A percentile compares a stretch with the other conserved stretches of the same genome.
Evolutionary conservation across 148 eudicot species (phyloP).

Genomic region (Agrostemma githago): DNA sequence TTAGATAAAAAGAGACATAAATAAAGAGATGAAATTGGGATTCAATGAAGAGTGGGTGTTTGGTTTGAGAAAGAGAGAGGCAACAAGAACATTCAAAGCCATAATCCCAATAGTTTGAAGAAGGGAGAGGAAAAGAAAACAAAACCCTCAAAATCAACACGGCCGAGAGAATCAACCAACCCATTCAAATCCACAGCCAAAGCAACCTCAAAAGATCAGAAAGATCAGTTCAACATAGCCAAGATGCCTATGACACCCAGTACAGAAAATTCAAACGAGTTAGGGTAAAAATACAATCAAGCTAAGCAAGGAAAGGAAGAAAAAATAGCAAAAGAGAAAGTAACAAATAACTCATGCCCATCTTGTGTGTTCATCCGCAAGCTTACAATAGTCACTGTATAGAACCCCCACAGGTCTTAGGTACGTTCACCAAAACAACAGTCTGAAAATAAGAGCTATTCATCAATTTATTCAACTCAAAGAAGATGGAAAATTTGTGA

Average conservation of each 20-base stretch:
- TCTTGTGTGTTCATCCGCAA: slow-evolving; percentile 63
- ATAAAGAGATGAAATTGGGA: not conserved
- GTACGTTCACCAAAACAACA: too few species aligned
- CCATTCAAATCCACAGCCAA: not conserved
- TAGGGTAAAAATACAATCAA: not conserved
- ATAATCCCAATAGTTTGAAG: too few species aligned
- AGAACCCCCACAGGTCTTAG: slow-evolving; percentile 58
- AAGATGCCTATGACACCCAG: not conserved
- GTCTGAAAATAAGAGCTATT: too few species aligned
- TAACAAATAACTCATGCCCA: slow-evolving; percentile 48
- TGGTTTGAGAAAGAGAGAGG: not conserved
- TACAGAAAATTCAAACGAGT: not conserved
- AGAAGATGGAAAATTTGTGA: too few species aligned
- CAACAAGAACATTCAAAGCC: too few species aligned
- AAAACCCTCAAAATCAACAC: not conserved
- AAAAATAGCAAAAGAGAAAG: not conserved
- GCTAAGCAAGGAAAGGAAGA: not conserved
- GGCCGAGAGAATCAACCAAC: not conserved
- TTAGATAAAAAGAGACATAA: not conserved
- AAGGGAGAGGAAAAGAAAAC: too few species aligned
- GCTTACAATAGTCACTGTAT: slow-evolving; percentile 83
- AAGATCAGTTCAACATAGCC: not conserved
- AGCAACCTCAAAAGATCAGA: not conserved
- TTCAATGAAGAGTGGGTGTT: not conserved
- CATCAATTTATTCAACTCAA: too few species aligned